Evolutionary conservation across 1,139 yeast genomes (phyloP).

Genomic region (Diutina rugosa): DNA sequence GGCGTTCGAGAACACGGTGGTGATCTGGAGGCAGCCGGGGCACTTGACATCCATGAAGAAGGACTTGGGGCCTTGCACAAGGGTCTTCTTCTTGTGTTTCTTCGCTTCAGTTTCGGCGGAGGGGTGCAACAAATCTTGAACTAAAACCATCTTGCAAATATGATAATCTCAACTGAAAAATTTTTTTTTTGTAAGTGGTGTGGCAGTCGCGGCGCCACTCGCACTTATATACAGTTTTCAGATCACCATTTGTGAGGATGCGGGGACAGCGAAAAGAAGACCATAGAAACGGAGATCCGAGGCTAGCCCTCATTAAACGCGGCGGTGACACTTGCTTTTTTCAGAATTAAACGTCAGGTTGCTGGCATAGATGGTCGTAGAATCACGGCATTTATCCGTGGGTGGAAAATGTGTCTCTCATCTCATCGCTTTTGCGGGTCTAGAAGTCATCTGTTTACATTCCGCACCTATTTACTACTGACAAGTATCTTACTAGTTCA

Average conservation of each 20-base stretch:
- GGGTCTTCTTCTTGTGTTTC: slow-evolving; percentile 95
- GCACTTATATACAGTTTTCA: not conserved
- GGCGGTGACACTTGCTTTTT: not conserved
- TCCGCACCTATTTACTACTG: too few species aligned
- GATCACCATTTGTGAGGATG: not conserved
- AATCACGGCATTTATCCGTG: too few species aligned
- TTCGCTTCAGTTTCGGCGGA: slow-evolving; percentile 89
- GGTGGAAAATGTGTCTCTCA: too few species aligned
- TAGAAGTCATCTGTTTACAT: too few species aligned
- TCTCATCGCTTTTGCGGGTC: too few species aligned
- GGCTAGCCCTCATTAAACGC: not conserved
- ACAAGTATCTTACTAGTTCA: too few species aligned
- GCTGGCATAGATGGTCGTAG: not conserved
- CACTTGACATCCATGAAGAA: slow-evolving; percentile 99
- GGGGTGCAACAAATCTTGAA: slow-evolving; percentile 65
- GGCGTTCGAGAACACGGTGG: slow-evolving; percentile 99
- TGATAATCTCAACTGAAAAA: not conserved
- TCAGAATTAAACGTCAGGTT: not conserved
- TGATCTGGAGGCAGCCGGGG: slow-evolving; percentile 98
- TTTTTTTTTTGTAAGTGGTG: not conserved
- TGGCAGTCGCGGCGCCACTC: not conserved
- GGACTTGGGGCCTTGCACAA: slow-evolving; percentile 96
- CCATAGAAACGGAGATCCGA: not conserved
- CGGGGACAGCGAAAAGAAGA: not conserved
- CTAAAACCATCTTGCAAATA: slow-evolving; percentile 12